Evolutionary conservation across 2,329 filamentous ascomycete genomes (phyloP).

Genomic region (Cladophialophora exuberans): DNA sequence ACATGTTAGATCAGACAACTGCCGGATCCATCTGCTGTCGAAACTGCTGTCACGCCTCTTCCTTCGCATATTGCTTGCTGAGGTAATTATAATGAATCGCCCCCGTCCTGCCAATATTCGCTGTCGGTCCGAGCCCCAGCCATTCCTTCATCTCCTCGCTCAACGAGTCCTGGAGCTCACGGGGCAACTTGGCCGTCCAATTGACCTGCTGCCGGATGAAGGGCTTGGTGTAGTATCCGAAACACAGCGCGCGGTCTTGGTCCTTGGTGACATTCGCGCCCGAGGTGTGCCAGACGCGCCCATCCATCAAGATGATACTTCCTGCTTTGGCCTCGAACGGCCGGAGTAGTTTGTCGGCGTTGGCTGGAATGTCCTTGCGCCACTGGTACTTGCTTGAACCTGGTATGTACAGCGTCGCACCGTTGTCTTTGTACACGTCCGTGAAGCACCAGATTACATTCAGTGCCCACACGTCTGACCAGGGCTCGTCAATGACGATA

Average conservation of each 20-base stretch:
- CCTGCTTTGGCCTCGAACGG: conserved; percentile 41
- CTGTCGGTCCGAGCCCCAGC: conserved; percentile 31
- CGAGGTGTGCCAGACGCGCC: conserved; percentile 40
- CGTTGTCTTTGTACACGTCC: conserved; percentile 38
- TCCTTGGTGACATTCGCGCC: conserved; percentile 39
- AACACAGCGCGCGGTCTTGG: conserved; percentile 39
- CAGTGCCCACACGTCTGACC: conserved; percentile 32
- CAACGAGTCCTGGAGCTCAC: conserved; percentile 35
- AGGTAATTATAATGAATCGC: no score
- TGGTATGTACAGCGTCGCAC: conserved; percentile 31
- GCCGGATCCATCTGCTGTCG: no score
- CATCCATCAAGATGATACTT: conserved; percentile 40
- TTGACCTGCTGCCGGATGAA: conserved; percentile 39
- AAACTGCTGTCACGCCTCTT: no score
- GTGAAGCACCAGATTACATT: conserved; percentile 41
- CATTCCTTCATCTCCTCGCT: conserved; percentile 36
- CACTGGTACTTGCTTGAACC: conserved; percentile 17
- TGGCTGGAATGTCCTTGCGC: conserved; percentile 11
- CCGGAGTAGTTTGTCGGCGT: conserved; percentile 36
- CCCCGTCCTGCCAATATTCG: background rate
- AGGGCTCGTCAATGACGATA: conserved; percentile 40
- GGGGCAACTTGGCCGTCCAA: conserved; percentile 38
- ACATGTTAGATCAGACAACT: no score
- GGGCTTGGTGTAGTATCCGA: conserved; percentile 39
- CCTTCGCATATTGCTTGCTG: no score